Evolutionary conservation across 1,139 yeast species (phyloP).

Genomic region (Blastobotrys malaysiensis): DNA sequence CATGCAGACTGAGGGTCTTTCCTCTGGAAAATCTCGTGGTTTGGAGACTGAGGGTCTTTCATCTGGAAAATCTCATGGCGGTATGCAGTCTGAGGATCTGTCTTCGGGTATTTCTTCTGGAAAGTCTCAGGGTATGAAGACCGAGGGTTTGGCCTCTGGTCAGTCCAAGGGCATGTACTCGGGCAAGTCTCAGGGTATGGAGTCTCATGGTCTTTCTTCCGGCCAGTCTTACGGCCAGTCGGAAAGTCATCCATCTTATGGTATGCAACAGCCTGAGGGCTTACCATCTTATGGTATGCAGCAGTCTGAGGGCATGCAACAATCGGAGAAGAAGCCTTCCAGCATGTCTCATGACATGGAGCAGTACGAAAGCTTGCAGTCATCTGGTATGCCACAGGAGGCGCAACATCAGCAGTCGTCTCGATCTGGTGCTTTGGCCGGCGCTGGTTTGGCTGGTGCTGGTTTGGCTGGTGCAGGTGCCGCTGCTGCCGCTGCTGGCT

Average conservation of each 20-base stretch:
- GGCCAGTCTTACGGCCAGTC: no score
- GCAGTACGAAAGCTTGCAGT: conserved; percentile 1
- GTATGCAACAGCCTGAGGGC: not conserved
- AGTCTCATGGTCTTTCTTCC: not conserved
- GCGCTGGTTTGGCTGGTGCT: conserved; percentile 1
- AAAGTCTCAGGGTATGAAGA: not conserved
- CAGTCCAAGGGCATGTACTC: not conserved
- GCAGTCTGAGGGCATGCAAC: not conserved
- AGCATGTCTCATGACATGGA: conserved; percentile 1
- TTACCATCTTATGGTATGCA: not conserved
- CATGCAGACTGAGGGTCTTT: not conserved
- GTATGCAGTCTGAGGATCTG: not conserved
- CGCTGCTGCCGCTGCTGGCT: conserved; percentile 6
- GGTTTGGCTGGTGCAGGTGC: conserved; percentile 3
- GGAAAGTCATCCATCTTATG: no score
- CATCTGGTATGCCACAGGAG: no score
- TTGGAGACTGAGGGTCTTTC: not conserved
- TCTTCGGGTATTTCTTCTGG: not conserved
- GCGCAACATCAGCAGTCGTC: not conserved
- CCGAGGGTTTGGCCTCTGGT: not conserved
- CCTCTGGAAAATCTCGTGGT: not conserved
- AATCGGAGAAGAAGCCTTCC: not conserved
- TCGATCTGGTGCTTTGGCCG: not conserved
- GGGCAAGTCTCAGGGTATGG: not conserved
- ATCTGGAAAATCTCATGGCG: not conserved